Evolutionary conservation across 257 asterid species (phyloP), one percentile per base, ranked within the genome.

Genomic region (Misopates orontium): DNA sequence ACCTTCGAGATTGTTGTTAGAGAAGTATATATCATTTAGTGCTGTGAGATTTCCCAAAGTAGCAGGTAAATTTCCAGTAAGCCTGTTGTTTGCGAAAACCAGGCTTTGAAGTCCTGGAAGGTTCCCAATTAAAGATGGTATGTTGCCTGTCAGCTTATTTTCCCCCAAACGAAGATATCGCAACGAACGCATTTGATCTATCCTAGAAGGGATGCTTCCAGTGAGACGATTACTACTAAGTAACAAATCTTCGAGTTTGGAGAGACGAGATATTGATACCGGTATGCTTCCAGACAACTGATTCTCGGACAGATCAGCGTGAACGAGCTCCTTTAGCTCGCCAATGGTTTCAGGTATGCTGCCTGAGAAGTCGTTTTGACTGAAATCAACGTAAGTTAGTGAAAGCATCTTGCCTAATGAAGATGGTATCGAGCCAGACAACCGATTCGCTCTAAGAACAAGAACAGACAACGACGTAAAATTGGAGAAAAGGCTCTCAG

Each of bases 181-280:
- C 68, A 87, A 67, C 5, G 91, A 80, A 18, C 25, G 36, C 7
- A 90, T 87, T 8, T 62, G 69, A 0, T 71, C 68, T 22, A 90
- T 76, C 3, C 95, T 71, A 9, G 84, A 57, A 28, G 95, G 96
- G 74, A 90, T 82, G 13, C 19, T 69, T 22, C 91, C 88, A 22
- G 32, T 69, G 54, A 90, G 75, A n/a, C 17, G 28, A 66, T 90
- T 87, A 7, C 69, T 60, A 6, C 74, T 63, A 50, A 85, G 78
- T 62, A 56, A 60, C 16, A 87, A 66, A 0, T 10, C 24, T 1
- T 3, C 42, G 13, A 87, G 60, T 40, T 64, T 73, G 20, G 83
- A 60, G 3, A 89, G 83, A 7, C 52, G 22, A 7, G 80, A 82
- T 42, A 83, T 66, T 0, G 88, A 75, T 47, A 73, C 42, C 4